Conservation (phyloP, 2,329 filamentous ascomycete species). For the Calycina marina region DNA sequence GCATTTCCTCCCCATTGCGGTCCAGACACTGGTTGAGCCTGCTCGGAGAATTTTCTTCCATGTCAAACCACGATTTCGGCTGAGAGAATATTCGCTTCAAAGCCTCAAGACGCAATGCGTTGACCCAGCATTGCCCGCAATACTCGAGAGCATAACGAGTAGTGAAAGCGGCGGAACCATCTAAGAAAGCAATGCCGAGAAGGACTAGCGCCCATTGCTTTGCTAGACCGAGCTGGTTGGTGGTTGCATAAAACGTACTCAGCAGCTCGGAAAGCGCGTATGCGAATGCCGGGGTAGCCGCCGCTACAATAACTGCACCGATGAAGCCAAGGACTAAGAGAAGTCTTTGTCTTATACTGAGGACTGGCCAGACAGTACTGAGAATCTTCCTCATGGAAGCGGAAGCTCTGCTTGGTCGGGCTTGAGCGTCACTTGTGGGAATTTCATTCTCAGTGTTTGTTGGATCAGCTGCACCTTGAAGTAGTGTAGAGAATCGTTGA, state of each 20-base stretch:
- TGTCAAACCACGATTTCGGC: slow-evolving; percentile 65
- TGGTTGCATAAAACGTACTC: slow-evolving; percentile 45
- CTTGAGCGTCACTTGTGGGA: too few relatives aligned
- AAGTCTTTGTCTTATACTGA: slow-evolving; percentile 36
- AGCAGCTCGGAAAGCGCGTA: slow-evolving; percentile 62
- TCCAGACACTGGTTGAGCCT: slow-evolving; percentile 60
- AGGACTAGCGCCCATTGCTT: slow-evolving; percentile 54
- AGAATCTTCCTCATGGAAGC: slow-evolving; percentile 40
- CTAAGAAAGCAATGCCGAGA: slow-evolving; percentile 49
- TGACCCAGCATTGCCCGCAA: slow-evolving; percentile 63
- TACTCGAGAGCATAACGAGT: slow-evolving; percentile 60
- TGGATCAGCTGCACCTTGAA: background rate
- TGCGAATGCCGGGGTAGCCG: slow-evolving; percentile 46
- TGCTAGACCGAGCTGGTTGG: slow-evolving; percentile 11
- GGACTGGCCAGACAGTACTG: slow-evolving; percentile 52
- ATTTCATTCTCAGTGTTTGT: background rate
- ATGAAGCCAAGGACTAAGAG: slow-evolving; percentile 46
- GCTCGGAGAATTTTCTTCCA: slow-evolving; percentile 45
- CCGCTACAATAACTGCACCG: slow-evolving; percentile 14
- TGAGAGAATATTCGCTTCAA: slow-evolving; percentile 60
- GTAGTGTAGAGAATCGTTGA: background rate
- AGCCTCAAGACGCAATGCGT: slow-evolving; percentile 52
- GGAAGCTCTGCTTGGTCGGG: slow-evolving; percentile 5
- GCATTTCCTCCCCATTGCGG: slow-evolving; percentile 74
- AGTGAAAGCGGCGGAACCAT: slow-evolving; percentile 49